A percentile compares a stretch with the other conserved stretches of the same genome.
These are phyloP conservation scores for Eimeria maxima DNA, from an alignment of 169 alveolate species.

Conservation along the genomic window DNA sequence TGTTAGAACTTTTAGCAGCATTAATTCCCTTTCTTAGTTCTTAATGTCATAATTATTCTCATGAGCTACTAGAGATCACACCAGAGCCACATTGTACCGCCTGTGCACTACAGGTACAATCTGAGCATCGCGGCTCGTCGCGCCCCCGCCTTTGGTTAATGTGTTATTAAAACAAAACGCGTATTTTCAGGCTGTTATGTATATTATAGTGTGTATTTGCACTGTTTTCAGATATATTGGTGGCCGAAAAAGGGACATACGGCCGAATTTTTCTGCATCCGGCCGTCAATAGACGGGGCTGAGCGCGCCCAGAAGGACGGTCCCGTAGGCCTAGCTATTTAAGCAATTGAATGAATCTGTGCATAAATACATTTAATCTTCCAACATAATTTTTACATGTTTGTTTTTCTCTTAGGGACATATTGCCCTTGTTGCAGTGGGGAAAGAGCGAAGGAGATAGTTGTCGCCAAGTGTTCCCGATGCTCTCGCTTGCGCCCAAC, in stretches of 20 bases:
- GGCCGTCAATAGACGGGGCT: constrained; percentile 18
- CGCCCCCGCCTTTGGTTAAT: neutral
- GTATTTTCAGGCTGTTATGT: neutral
- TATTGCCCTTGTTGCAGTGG: neutral
- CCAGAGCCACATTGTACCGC: no score
- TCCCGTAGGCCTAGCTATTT: neutral
- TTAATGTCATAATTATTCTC: no score
- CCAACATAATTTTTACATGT: neutral
- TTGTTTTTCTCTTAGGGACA: neutral
- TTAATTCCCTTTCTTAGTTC: no score
- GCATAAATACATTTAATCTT: neutral
- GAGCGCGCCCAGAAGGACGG: neutral
- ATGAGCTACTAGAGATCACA: no score
- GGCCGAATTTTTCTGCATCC: neutral
- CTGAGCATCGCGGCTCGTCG: constrained; percentile 20
- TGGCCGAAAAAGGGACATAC: neutral
- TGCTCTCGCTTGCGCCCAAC: neutral
- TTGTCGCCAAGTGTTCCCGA: neutral
- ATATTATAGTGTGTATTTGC: neutral
- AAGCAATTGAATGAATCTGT: neutral
- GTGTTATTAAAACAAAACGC: neutral
- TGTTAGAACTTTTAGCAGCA: no score
- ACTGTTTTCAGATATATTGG: neutral
- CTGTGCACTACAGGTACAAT: neutral
- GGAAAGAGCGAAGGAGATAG: neutral